phyloP scores from a whole-genome alignment of 768 basidiomycete species.

The Pleurotus platypus region DNA sequence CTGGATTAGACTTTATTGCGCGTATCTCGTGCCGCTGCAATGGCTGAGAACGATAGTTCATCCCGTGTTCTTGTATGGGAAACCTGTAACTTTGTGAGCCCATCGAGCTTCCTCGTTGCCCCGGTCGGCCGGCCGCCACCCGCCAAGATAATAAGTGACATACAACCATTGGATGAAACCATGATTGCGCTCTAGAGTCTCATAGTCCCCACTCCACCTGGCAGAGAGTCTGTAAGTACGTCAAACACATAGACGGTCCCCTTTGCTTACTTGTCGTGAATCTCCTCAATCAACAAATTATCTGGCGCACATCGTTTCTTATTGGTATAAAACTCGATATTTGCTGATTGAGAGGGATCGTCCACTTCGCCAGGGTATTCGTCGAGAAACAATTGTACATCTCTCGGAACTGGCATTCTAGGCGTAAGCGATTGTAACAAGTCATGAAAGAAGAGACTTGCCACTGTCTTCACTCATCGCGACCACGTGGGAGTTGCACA shows the following conservation, averaged over 20 bases:
- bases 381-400: constrained; percentile 55
- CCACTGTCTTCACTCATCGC: not conserved
- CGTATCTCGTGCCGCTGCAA: constrained; percentile 63
- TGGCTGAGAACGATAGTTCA: constrained; percentile 67
- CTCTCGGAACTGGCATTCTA: constrained; percentile 45
- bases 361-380: constrained; percentile 45
- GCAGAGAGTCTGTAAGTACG: constrained; percentile 1
- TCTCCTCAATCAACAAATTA: constrained; percentile 55
- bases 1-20: constrained; percentile 47
- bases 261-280: constrained; percentile 48
- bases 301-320: constrained; percentile 56
- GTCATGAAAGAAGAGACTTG: not conserved
- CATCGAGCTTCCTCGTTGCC: not conserved
- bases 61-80: constrained; percentile 70
- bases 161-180: constrained; percentile 81
- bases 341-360: constrained; percentile 36
- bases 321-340: constrained; percentile 63
- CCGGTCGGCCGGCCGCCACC: no score
- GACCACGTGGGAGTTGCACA: constrained; percentile 3
- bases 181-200: constrained; percentile 62
- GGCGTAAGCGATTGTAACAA: not conserved
- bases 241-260: not conserved
- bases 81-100: constrained; percentile 39
- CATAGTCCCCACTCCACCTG: constrained; percentile 67
- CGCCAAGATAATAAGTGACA: constrained; percentile 20